Percentiles rank a stretch among this genome's conserved stretches.
Conservation (phyloP, 164 flowering plant genomes). For the Stephania yunnanensis region DNA sequence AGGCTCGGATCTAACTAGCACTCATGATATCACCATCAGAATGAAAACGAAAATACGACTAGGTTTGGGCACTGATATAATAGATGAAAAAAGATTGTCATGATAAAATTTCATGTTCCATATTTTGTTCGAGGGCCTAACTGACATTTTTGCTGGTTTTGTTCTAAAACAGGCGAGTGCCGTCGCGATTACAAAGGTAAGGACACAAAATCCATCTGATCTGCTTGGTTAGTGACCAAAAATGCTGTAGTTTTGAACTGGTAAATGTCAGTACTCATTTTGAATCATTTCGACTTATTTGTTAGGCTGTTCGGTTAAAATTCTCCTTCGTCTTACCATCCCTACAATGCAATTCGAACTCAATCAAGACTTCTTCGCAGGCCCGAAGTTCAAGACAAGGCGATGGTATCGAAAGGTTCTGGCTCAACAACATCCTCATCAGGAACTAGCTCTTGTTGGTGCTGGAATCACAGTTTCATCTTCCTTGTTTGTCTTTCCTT, state of each 20-base stretch:
- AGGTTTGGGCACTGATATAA: neutral
- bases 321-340: conserved; percentile 16
- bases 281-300: conserved; percentile 15
- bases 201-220: neutral
- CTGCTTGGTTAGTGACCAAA: neutral
- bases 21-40: neutral
- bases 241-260: neutral
- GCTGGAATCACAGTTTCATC: neutral
- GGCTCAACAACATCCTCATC: conserved; percentile 4
- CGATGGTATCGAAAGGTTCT: neutral
- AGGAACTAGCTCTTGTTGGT: neutral
- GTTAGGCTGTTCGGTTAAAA: conserved; percentile 29
- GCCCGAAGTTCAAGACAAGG: conserved; percentile 16
- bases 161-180: conserved; percentile 11
- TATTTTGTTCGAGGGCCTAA: neutral
- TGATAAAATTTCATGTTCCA: neutral
- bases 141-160: neutral
- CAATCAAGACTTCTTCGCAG: conserved; percentile 26
- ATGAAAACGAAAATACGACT: neutral
- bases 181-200: conserved; percentile 26
- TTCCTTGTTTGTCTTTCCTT: neutral
- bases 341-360: conserved; percentile 13
- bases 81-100: neutral
- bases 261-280: conserved; percentile 14
- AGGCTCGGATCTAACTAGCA: neutral